Conservation (phyloP, 257 asterid genomes). For the Marsdenia floribunda region DNA sequence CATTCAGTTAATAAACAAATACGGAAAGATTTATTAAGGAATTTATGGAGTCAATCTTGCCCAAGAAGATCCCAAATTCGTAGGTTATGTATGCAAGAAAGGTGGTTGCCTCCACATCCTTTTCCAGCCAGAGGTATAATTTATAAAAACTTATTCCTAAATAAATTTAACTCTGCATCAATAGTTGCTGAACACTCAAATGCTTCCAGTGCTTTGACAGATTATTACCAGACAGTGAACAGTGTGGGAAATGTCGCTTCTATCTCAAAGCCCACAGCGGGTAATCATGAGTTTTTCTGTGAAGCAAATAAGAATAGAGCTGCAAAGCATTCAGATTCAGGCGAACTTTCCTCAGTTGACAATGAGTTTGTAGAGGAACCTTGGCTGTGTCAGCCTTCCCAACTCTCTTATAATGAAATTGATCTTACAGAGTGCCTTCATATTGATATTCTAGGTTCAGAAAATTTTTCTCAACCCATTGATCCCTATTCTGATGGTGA, state of each 20-base stretch:
- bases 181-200: constrained; percentile 79
- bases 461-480: constrained; percentile 20
- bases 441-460: constrained; percentile 30
- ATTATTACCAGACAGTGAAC: constrained; percentile 38
- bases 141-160: constrained; percentile 23
- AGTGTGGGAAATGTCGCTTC: constrained; percentile 36
- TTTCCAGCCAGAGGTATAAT: constrained; percentile 49
- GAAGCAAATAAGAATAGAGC: constrained; percentile 20
- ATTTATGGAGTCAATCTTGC: constrained; percentile 31
- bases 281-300: constrained; percentile 14
- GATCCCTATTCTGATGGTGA: constrained; percentile 26
- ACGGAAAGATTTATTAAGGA: constrained; percentile 29
- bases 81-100: constrained; percentile 36
- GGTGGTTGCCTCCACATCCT: constrained; percentile 29
- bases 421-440: constrained; percentile 28
- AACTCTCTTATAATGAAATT: constrained; percentile 26
- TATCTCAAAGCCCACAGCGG: constrained; percentile 34
- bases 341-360: constrained; percentile 24
- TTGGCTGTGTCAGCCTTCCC: constrained; percentile 62
- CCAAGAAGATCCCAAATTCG: constrained; percentile 35
- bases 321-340: constrained; percentile 29
- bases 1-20: constrained; percentile 36
- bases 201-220: constrained; percentile 84
- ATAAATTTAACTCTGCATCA: constrained; percentile 22
- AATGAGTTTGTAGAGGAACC: constrained; percentile 75